phyloP scores from a whole-genome alignment of 2,329 filamentous ascomycete species.

The Dactylellina cionopaga region DNA sequence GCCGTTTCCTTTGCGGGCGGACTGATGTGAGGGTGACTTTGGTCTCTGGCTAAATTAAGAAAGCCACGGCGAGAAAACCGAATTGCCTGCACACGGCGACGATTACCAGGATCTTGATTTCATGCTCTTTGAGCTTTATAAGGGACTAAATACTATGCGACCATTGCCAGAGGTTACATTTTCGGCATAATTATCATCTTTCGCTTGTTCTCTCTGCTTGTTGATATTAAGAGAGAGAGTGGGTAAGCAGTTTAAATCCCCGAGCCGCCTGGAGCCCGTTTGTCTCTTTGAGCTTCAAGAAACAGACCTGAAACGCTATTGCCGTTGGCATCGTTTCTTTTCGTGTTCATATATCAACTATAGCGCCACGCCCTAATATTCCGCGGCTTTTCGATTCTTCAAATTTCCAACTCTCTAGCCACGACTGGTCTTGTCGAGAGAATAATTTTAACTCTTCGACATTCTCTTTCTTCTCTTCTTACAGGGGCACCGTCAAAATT shows the following conservation, averaged over 20 bases:
- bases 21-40: not conserved
- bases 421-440: not conserved
- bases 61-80: no score
- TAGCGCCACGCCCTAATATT: conserved; percentile 3
- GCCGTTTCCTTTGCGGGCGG: not conserved
- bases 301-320: conserved; percentile 32
- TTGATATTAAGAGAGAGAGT: not conserved
- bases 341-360: not conserved
- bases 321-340: conserved; percentile 18
- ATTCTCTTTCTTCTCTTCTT: not conserved
- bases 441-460: not conserved
- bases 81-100: no score
- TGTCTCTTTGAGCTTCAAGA: not conserved
- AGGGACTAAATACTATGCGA: not conserved
- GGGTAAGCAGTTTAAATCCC: not conserved
- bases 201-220: not conserved
- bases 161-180: not conserved
- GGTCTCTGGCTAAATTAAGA: conserved; percentile 1
- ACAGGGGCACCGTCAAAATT: not conserved
- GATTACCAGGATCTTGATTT: no score
- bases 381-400: conserved; percentile 22
- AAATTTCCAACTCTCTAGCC: not conserved
- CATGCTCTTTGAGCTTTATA: conserved; percentile 15
- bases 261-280: not conserved
- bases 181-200: conserved; percentile 2